Evolutionary conservation across 1,139 yeast genomes (phyloP), one percentile per base, ranked within the genome.

Genomic region (Lodderomyces elongisporus): DNA sequence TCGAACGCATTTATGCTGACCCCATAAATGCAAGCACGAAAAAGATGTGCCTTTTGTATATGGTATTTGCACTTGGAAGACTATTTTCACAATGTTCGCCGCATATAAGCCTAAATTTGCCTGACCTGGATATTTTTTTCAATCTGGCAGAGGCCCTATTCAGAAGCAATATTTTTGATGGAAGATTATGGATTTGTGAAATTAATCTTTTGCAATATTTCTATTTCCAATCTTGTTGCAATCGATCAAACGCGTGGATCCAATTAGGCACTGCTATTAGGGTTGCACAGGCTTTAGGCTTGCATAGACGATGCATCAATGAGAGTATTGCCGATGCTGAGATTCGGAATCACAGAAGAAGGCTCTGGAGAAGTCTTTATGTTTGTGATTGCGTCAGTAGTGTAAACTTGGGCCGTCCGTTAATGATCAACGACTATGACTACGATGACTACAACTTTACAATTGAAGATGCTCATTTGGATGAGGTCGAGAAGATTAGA

Each of bases 231-330:
- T 49, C 58, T 24, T 52, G 51, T 20, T 61, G 66, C 22, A 57
- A 60, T 33, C 51, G 68, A 37, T 59, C 61, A 34, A 53, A 66
- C 1, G 60, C 71, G 4, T 68, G 74, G 74, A 52, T 41, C n/a
- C 29, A 32, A 10, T 32, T 42, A 14, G 43, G 46, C 1, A 63
- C 70, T 6, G 79, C 81, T 1, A 66, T 75, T 2, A 59, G 85
- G 35, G 66, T 65, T 40, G 82, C 84, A 0, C 77, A 71, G 42
- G 81, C 77, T 29, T 54, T 80, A 34, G 91, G 91, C 0, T 56
- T 83, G 20, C 83, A 82, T 46, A 56, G 85, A 17, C 56, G 54
- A 13, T 83, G 79, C 40, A 55, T 70, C 3, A 66, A 66, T 33
- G 47, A 48, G 7, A 62, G 68, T 0, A 45, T 77, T 18, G 39